Evolutionary conservation across 768 basidiomycete genomes (phyloP).

Genomic region (Coprinopsis marcescibilis): DNA sequence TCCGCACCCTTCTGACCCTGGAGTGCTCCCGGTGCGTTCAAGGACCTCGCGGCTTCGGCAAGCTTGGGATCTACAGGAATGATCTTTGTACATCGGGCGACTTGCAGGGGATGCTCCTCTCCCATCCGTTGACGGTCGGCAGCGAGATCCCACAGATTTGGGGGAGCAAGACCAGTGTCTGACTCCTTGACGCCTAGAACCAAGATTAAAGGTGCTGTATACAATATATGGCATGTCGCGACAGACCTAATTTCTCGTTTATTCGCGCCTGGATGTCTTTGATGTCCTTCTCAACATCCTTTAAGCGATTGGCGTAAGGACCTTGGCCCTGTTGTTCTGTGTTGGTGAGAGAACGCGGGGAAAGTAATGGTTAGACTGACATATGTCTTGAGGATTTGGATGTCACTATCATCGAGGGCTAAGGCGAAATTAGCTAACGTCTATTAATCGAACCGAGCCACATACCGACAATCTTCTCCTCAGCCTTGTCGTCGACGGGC

Average conservation of each 20-base stretch:
- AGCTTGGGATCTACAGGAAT: slow-evolving; percentile 76
- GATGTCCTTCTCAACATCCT: slow-evolving; percentile 86
- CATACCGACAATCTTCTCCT: slow-evolving; percentile 88
- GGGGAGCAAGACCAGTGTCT: slow-evolving; percentile 94
- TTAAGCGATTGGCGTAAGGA: slow-evolving; percentile 85
- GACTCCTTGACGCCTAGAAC: slow-evolving; percentile 87
- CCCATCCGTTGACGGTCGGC: slow-evolving; percentile 89
- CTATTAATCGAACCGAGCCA: slow-evolving; percentile 10
- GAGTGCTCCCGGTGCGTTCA: slow-evolving; percentile 69
- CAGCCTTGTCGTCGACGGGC: slow-evolving; percentile 79
- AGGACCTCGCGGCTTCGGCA: slow-evolving; percentile 71
- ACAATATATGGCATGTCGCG: too few relatives aligned
- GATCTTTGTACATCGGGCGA: slow-evolving; percentile 98
- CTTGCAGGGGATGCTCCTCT: slow-evolving; percentile 91
- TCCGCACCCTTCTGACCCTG: slow-evolving; percentile 96
- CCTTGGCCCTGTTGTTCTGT: slow-evolving; percentile 78
- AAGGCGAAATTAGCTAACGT: slow-evolving; percentile 10
- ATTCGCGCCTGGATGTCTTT: slow-evolving; percentile 96
- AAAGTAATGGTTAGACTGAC: slow-evolving; percentile 36
- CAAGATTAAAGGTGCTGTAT: too few relatives aligned
- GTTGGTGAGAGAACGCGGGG: slow-evolving; percentile 6
- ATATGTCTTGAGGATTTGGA: slow-evolving; percentile 98
- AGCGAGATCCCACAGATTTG: slow-evolving; percentile 95
- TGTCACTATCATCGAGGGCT: slow-evolving; percentile 98
- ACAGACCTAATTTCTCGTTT: slow-evolving; percentile 91